These are phyloP conservation scores for Aspergillus calidoustus DNA, from an alignment of 2,329 filamentous ascomycete species.

Conservation along the genomic window DNA sequence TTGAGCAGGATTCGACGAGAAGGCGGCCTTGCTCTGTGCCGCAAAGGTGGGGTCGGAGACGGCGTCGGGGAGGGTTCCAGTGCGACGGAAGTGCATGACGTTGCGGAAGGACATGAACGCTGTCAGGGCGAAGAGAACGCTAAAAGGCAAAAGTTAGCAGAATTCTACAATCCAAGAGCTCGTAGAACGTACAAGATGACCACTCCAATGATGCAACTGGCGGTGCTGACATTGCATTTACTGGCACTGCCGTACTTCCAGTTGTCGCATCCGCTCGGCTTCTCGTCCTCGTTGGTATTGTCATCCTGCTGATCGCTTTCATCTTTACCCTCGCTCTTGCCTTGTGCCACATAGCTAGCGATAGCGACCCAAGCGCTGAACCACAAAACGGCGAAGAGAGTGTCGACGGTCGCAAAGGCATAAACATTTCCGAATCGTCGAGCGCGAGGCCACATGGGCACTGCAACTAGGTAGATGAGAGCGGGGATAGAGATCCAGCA, in stretches of 20 bases:
- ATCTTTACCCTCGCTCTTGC: slow-evolving; percentile 54
- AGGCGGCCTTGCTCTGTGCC: slow-evolving; percentile 53
- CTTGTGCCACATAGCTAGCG: slow-evolving; percentile 60
- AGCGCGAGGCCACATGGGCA: slow-evolving; percentile 64
- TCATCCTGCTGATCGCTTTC: slow-evolving; percentile 31
- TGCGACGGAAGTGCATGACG: slow-evolving; percentile 60
- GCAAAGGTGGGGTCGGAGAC: slow-evolving; percentile 53
- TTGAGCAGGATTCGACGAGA: slow-evolving; percentile 51
- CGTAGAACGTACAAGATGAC: slow-evolving; percentile 56
- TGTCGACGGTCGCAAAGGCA: slow-evolving; percentile 61
- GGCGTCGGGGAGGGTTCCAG: slow-evolving; percentile 57
- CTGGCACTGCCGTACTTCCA: slow-evolving; percentile 59
- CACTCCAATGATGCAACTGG: slow-evolving; percentile 60
- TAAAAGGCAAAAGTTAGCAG: slow-evolving; percentile 28
- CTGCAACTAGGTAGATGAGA: slow-evolving; percentile 63
- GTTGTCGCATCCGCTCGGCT: slow-evolving; percentile 55
- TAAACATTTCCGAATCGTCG: slow-evolving; percentile 64
- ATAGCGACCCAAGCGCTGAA: slow-evolving; percentile 62
- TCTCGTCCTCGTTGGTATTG: slow-evolving; percentile 33
- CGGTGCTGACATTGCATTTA: slow-evolving; percentile 63
- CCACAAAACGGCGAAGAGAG: slow-evolving; percentile 61
- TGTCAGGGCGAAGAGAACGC: slow-evolving; percentile 60
- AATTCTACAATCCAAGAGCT: background rate
- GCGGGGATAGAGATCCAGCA: slow-evolving; percentile 64
- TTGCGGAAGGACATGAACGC: slow-evolving; percentile 59